Conservation (phyloP, 1,139 yeast species). For the Casaregolazyma suthepensis region DNA sequence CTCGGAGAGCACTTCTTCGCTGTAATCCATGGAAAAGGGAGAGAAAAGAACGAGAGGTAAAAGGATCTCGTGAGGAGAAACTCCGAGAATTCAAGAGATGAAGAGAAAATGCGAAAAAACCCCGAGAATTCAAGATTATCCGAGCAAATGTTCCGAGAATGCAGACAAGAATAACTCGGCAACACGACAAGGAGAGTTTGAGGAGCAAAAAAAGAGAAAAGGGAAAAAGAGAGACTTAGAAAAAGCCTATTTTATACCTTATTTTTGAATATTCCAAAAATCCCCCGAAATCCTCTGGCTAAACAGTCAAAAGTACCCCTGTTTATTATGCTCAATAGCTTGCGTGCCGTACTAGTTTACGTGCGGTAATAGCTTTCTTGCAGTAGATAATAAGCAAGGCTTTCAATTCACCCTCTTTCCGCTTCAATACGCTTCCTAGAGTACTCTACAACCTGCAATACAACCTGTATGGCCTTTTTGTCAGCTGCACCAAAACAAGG, state of each 20-base stretch:
- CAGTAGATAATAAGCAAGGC: too few species aligned
- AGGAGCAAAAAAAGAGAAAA: neutral
- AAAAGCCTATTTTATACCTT: neutral
- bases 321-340: neutral
- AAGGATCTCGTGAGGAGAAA: neutral
- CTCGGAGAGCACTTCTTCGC: conserved; percentile 14
- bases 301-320: neutral
- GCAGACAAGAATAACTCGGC: neutral
- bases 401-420: too few species aligned
- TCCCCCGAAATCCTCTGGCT: neutral
- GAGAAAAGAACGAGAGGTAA: neutral
- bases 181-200: neutral
- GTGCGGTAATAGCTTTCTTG: too few species aligned
- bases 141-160: neutral
- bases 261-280: too few species aligned
- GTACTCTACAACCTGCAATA: neutral
- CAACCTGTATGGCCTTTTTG: neutral
- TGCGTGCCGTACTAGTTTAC: neutral
- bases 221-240: neutral
- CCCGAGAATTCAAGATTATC: neutral
- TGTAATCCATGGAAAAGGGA: conserved; percentile 5
- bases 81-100: neutral
- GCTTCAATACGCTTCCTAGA: neutral
- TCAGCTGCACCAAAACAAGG: neutral
- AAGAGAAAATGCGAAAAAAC: neutral